A percentile compares a stretch with the other conserved stretches of the same genome.
phyloP scores from a whole-genome alignment of 2,329 filamentous ascomycete species.

The Clonostachys rhizophaga region DNA sequence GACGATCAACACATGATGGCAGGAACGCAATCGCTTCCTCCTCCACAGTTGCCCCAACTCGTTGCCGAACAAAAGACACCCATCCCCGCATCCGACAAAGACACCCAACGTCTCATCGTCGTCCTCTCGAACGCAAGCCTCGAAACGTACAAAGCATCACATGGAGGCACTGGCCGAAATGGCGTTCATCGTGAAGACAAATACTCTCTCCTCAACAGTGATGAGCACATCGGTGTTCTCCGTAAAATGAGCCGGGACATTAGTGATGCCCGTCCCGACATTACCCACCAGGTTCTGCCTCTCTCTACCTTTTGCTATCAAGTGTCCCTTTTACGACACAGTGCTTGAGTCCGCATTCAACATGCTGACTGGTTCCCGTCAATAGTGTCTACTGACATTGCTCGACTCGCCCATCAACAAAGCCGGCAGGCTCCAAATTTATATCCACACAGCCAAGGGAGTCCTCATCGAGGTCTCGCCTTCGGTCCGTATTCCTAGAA shows the following conservation, averaged over 20 bases:
- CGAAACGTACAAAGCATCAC: conserved; percentile 92
- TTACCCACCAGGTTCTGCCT: conserved; percentile 84
- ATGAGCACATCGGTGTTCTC: conserved; percentile 99
- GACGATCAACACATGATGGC: conserved; percentile 3
- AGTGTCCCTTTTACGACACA: not conserved
- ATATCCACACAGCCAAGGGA: conserved; percentile 95
- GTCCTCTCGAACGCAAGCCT: conserved; percentile 96
- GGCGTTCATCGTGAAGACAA: conserved; percentile 79
- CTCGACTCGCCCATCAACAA: conserved; percentile 99
- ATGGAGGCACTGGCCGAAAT: conserved; percentile 61
- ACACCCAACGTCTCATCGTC: conserved; percentile 87
- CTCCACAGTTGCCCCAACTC: conserved; percentile 83
- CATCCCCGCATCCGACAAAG: conserved; percentile 82
- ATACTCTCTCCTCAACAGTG: conserved; percentile 95
- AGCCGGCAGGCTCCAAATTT: conserved; percentile 94
- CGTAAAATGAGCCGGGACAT: conserved; percentile 99
- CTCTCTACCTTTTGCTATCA: conserved; percentile 6
- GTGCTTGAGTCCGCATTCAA: conserved; percentile 32
- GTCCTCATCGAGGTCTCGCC: conserved; percentile 97
- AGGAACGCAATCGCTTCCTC: conserved; percentile 94
- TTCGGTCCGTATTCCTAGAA: conserved; percentile 95
- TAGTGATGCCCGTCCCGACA: conserved; percentile 94
- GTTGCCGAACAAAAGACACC: conserved; percentile 89
- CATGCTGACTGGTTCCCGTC: conserved; percentile 30
- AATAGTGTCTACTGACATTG: conserved; percentile 89